Evolutionary conservation across 371 early-diverging fungal genomes (phyloP), one percentile per base, ranked within the genome.

Genomic region (Gilbertella persicaria): DNA sequence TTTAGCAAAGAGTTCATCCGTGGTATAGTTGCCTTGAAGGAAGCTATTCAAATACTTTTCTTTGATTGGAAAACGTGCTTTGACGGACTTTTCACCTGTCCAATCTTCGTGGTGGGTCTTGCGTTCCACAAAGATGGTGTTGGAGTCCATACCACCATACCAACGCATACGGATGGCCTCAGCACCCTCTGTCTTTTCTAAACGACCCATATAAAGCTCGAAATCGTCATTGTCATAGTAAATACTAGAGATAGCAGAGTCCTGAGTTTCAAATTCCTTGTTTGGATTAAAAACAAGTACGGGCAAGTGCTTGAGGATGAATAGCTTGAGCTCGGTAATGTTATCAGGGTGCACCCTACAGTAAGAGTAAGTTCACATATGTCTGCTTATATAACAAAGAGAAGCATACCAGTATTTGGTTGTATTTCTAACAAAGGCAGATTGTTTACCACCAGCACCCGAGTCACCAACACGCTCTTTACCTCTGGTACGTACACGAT

Each of bases 31-130:
- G 24, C 99, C 99, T 0, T 70, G 50, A 9, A 98, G 67, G 71
- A 88, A 98, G 24, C 79, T 85, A 73, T 94, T 91, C 53, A 99
- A 88, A 70, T 95, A 84, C 66, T 93, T 93, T 64, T 98, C 97
- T 75, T 96, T 95, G 71, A 99, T 86, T 12, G 92, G 85, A 73
- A 99, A 99, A 33, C 99, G 90, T 44, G 90, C 88, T 69, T 99
- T 99, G 61, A 96, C 94, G 55, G 92, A 89, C 63, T 89, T 87
- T 60, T 98, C 98, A 30, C 99, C 98, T 7, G 96, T 96, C 97
- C 97, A 98, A 62, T 94, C 95, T 74, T 99, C 97, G 60, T 91
- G 94, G 69, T 97, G 99, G 6, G 94, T 95, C 79, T 99, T 99
- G 44, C 98, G 89, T 80, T 99, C 99, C 35, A 99, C 85, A 83